These are phyloP conservation scores for Coemansia sp. DNA, from an alignment of 192 early-diverging fungal species.

Conservation along the genomic window DNA sequence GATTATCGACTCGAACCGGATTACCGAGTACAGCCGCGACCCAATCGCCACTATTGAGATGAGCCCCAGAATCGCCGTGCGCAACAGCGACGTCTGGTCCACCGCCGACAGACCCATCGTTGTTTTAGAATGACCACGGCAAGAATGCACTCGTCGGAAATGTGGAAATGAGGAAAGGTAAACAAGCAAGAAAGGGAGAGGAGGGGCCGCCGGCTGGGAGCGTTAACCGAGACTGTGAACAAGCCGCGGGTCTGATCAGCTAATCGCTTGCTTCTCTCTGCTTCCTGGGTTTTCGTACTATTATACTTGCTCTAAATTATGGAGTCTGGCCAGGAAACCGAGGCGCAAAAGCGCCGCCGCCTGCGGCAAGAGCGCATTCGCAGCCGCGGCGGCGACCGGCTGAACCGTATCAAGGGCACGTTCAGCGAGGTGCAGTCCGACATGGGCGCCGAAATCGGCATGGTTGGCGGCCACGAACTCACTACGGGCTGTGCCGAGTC, in stretches of 20 bases:
- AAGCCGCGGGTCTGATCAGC: too few species aligned
- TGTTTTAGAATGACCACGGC: too few species aligned
- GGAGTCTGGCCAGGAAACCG: too few species aligned
- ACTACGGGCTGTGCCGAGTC: slow-evolving; percentile 12
- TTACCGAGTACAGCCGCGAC: slow-evolving; percentile 93
- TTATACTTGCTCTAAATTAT: too few species aligned
- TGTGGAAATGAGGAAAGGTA: not conserved
- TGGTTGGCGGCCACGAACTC: slow-evolving; percentile 42
- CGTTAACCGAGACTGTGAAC: too few species aligned
- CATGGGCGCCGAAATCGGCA: slow-evolving; percentile 12
- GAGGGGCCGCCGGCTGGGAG: too few species aligned
- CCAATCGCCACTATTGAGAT: slow-evolving; percentile 84
- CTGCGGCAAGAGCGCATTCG: slow-evolving; percentile 46
- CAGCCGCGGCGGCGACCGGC: slow-evolving; percentile 40
- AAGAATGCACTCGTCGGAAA: too few species aligned
- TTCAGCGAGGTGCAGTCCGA: slow-evolving; percentile 36
- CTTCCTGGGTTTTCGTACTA: too few species aligned
- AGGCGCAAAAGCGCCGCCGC: slow-evolving; percentile 36
- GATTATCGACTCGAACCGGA: slow-evolving; percentile 98
- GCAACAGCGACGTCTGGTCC: slow-evolving; percentile 61
- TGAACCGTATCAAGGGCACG: slow-evolving; percentile 39
- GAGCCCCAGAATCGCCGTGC: slow-evolving; percentile 81
- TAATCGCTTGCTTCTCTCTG: too few species aligned
- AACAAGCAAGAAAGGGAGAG: too few species aligned
- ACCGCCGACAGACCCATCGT: slow-evolving; percentile 38